These are phyloP conservation scores for Pseudogymnoascus sp. DNA, from an alignment of 2,329 filamentous ascomycete species.

Conservation along the genomic window DNA sequence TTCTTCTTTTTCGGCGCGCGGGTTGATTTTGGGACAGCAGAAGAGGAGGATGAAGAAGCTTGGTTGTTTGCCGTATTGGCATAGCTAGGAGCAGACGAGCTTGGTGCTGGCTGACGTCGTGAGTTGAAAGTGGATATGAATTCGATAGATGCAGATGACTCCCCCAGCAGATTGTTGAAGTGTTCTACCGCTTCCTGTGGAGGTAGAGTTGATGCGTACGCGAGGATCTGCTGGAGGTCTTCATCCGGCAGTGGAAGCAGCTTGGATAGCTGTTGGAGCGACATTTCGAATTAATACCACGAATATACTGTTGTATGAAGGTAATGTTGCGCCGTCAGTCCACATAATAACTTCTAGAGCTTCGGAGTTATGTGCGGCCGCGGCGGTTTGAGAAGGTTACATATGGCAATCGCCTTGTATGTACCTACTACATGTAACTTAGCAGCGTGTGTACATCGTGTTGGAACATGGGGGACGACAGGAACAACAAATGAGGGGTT, in stretches of 20 bases:
- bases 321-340: neutral
- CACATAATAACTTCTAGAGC: neutral
- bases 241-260: constrained; percentile 80
- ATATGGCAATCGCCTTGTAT: neutral
- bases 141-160: constrained; percentile 67
- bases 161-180: constrained; percentile 80
- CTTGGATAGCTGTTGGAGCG: constrained; percentile 64
- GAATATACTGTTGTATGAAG: constrained; percentile 4
- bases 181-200: constrained; percentile 74
- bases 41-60: constrained; percentile 1
- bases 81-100: constrained; percentile 9
- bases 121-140: constrained; percentile 72
- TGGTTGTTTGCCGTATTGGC: constrained; percentile 9
- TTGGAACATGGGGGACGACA: neutral
- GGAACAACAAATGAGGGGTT: constrained; percentile 7
- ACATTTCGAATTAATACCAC: constrained; percentile 20
- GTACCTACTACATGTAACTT: neutral
- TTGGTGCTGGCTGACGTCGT: constrained; percentile 41
- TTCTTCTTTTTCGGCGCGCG: constrained; percentile 52
- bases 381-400: neutral
- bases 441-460: neutral
- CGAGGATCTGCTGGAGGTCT: constrained; percentile 75
- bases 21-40: constrained; percentile 41
- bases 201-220: constrained; percentile 71
- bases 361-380: neutral